Conservation (phyloP, 768 basidiomycete genomes). For the Neoboletus brunneissimus region DNA sequence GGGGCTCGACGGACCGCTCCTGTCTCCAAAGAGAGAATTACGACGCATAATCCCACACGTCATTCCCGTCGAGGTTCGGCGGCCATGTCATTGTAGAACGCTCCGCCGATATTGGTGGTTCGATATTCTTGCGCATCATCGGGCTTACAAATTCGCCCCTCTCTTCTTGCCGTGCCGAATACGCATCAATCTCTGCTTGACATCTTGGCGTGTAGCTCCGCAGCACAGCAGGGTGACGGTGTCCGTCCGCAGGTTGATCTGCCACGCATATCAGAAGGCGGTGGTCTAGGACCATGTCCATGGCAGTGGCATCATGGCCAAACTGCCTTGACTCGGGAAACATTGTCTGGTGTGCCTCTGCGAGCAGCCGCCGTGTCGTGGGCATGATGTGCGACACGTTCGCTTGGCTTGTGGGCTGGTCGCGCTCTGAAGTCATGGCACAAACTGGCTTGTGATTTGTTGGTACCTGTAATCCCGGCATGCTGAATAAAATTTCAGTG, state of each 20-base stretch:
- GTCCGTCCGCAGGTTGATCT: constrained; percentile 6
- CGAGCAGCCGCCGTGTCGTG: constrained; percentile 21
- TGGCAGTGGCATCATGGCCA: constrained; percentile 38
- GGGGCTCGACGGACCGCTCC: constrained; percentile 9
- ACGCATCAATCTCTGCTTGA: constrained; percentile 33
- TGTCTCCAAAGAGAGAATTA: constrained; percentile 17
- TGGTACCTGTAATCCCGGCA: constrained; percentile 1
- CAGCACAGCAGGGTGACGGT: constrained; percentile 1
- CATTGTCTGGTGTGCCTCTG: constrained; percentile 30
- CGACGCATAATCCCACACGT: constrained; percentile 14
- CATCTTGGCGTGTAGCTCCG: constrained; percentile 29
- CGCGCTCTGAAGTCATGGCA: neutral
- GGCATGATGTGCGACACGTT: neutral
- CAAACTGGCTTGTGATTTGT: neutral
- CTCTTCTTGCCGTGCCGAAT: constrained; percentile 36
- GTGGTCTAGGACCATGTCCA: constrained; percentile 47
- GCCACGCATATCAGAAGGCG: constrained; percentile 10
- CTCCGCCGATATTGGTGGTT: constrained; percentile 42
- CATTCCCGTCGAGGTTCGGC: constrained; percentile 24
- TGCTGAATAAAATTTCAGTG: constrained; percentile 9
- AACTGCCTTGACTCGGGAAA: constrained; percentile 28
- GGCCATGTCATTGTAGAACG: constrained; percentile 40
- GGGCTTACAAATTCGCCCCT: neutral
- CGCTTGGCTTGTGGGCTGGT: neutral
- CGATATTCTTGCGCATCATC: constrained; percentile 3